Base-by-base conservation (phyloP, 163 green algal species). In the Chloromonas sp. region DNA sequence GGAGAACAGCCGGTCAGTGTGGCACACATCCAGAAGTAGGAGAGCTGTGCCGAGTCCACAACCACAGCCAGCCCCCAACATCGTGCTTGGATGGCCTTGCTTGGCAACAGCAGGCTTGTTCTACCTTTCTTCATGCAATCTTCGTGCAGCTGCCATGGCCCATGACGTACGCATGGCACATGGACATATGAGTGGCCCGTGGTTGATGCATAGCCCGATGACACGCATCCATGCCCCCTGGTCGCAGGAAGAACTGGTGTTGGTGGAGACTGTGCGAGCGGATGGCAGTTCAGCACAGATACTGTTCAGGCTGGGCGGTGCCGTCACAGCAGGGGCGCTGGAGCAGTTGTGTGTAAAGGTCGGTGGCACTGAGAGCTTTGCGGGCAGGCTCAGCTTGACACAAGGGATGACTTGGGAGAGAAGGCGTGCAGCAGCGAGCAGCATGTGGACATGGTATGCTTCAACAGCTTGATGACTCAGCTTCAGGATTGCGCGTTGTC, bases 271-370 rank as follows among this genome's bases (percentile, higher is more conserved):
- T 0, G 78, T 78, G 70, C 84, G 78, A 60, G 60, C 84, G 1
- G 88, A 93, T 77, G 93, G 94, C 36, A 89, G 82, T 58, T 70
- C 70, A 61, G 88, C 85, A 0, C 88, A 93, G 70, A 93, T 98
- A 8, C 81, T 97, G 1, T 98, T 93, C 81, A 85, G 92, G 8
- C 94, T 94, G 78, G 90, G 91, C 1, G 92, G 88, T 0, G 58
- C 80, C 0, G 93, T 97, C 11, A 88, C 93, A 71, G 92, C 94
- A 1, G 83, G 76, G 1, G 89, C 86, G n/a, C 86, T 97, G 11
- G 94, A 97, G 81, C 57, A 60, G 14, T 88, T 98, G 1, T 97
- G 94, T 84, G 86, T 87, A 71, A 96, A 96, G 90, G 93, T 93
- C 58, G 36, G 36, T 36, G 36, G 36, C 36, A 36, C 36, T 36